Evolutionary conservation across 1,139 yeast genomes (phyloP).

Genomic region (Keqinozyma sinolaborantium): DNA sequence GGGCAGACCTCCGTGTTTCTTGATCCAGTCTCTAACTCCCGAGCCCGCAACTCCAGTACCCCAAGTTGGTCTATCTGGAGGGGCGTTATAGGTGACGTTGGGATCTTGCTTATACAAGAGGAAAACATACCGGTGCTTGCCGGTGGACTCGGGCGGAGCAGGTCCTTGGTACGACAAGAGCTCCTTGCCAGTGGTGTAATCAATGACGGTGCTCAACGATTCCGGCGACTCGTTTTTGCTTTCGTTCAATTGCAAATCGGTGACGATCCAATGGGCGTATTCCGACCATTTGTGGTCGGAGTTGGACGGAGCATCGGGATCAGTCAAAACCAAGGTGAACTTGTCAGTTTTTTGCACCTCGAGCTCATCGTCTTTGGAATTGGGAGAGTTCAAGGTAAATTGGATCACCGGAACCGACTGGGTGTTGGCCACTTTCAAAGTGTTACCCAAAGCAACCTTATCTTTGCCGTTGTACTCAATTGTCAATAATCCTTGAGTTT

Average conservation of each 20-base stretch:
- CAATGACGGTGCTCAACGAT: slow-evolving; percentile 32
- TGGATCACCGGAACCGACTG: slow-evolving; percentile 64
- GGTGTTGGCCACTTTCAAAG: slow-evolving; percentile 60
- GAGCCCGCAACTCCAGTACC: slow-evolving; percentile 75
- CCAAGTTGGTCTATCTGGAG: slow-evolving; percentile 73
- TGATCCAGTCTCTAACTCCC: slow-evolving; percentile 74
- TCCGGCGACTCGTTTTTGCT: slow-evolving; percentile 21
- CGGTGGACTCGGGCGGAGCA: slow-evolving; percentile 80
- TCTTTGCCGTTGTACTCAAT: slow-evolving; percentile 48
- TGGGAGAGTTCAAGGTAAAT: slow-evolving; percentile 56
- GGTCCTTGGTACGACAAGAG: slow-evolving; percentile 64
- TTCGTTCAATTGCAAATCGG: slow-evolving; percentile 53
- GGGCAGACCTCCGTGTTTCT: slow-evolving; percentile 53
- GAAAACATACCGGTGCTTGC: slow-evolving; percentile 79
- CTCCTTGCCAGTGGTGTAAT: slow-evolving; percentile 34
- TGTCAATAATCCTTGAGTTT: slow-evolving; percentile 43
- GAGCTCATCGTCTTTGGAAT: slow-evolving; percentile 27
- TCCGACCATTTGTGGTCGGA: slow-evolving; percentile 87
- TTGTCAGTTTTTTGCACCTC: slow-evolving; percentile 45
- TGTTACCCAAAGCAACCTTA: slow-evolving; percentile 80
- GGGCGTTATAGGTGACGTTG: slow-evolving; percentile 32
- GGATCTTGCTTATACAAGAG: slow-evolving; percentile 65
- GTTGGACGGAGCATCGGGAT: slow-evolving; percentile 90
- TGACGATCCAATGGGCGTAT: slow-evolving; percentile 71
- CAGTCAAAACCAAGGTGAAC: slow-evolving; percentile 77